A percentile compares a stretch with the other conserved stretches of the same genome.
Evolutionary conservation across 331 rosid species (phyloP).

Genomic region (Malus hybrid): DNA sequence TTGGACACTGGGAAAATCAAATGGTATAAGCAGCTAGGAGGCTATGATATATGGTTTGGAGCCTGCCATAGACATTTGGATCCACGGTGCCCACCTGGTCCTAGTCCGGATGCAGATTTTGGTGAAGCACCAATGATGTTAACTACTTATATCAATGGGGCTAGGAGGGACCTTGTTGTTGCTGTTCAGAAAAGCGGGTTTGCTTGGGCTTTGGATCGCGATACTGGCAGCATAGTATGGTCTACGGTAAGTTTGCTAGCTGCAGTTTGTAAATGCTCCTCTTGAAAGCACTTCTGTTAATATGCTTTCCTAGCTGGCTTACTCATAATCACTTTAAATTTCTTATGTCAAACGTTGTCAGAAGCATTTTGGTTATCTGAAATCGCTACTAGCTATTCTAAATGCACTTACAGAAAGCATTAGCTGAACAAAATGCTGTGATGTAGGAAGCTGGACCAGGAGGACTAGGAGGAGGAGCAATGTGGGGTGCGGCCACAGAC

Average conservation of each 20-base stretch:
- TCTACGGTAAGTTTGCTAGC: conserved; percentile 26
- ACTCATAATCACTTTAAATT: no score
- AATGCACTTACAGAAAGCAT: not conserved
- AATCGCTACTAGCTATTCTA: no score
- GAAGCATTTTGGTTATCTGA: no score
- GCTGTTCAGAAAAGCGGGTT: conserved; percentile 56
- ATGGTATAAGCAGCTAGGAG: conserved; percentile 55
- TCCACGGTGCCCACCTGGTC: conserved; percentile 39
- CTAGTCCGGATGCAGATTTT: conserved; percentile 39
- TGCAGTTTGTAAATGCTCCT: not conserved
- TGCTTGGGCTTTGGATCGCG: conserved; percentile 66
- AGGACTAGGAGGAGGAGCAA: conserved; percentile 36
- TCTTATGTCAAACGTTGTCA: no score
- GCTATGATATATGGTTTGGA: conserved; percentile 42
- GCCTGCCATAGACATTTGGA: conserved; percentile 26
- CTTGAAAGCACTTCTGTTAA: no score
- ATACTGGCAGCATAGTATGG: conserved; percentile 44
- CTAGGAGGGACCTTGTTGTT: conserved; percentile 20
- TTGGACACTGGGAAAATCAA: conserved; percentile 31
- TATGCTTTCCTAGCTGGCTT: no score
- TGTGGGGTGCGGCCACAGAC: conserved; percentile 49
- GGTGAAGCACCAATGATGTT: conserved; percentile 41
- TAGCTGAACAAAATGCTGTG: not conserved
- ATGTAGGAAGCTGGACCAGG: conserved; percentile 44
- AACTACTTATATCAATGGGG: conserved; percentile 11